Conservation (phyloP, 148 eudicot species). For the Suaeda aralocaspica region DNA sequence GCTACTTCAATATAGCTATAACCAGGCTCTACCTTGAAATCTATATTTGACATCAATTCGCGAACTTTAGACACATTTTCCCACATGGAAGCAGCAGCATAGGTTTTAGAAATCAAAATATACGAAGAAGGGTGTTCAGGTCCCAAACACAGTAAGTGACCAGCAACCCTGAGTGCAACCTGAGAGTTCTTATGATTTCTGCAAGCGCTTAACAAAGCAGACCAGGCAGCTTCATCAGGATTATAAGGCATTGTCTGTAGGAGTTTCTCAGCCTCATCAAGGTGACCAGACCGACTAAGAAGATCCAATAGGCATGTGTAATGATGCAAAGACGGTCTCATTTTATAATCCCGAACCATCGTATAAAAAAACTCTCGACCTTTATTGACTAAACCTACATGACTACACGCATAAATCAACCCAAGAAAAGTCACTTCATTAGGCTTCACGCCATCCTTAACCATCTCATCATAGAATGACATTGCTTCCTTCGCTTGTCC, state of each 20-base stretch:
- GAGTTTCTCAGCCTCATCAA: constrained; percentile 59
- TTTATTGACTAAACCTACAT: constrained; percentile 60
- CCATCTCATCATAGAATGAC: constrained; percentile 56
- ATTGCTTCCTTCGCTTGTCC: constrained; percentile 63
- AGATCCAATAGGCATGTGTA: constrained; percentile 73
- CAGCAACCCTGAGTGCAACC: constrained; percentile 48
- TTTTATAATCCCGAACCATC: constrained; percentile 46
- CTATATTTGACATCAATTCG: constrained; percentile 45
- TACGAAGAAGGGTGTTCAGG: constrained; percentile 57
- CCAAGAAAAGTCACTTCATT: constrained; percentile 71
- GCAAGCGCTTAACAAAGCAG: constrained; percentile 67
- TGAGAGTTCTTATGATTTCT: constrained; percentile 38
- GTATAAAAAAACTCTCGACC: constrained; percentile 51
- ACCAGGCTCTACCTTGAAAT: constrained; percentile 58
- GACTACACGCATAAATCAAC: constrained; percentile 71
- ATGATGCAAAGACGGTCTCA: constrained; percentile 59
- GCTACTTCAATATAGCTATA: constrained; percentile 58
- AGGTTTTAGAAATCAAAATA: constrained; percentile 56
- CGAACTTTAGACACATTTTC: constrained; percentile 49
- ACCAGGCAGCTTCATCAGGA: constrained; percentile 80
- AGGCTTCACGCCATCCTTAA: constrained; percentile 47
- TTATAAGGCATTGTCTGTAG: constrained; percentile 54
- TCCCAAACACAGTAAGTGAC: constrained; percentile 41
- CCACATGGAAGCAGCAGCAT: constrained; percentile 61
- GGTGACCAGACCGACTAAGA: constrained; percentile 56